These are phyloP conservation scores for Malassezia globosa DNA, from an alignment of 1,284 basidiomycete species.

Conservation along the genomic window DNA sequence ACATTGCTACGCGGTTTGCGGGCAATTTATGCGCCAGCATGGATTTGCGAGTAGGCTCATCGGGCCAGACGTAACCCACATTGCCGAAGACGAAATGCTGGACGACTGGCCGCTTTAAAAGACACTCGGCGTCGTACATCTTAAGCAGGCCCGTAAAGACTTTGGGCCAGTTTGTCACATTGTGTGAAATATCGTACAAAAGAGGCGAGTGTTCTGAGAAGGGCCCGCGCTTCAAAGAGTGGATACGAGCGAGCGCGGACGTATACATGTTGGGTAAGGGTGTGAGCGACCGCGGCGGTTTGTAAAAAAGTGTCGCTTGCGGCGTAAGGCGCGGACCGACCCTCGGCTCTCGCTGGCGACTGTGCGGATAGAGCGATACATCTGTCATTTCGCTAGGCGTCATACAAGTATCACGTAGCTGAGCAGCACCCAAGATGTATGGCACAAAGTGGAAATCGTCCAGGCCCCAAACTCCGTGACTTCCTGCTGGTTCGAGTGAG, in stretches of 20 bases:
- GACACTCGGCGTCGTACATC: constrained; percentile 95
- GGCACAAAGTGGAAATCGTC: constrained; percentile 82
- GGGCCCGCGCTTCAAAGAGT: constrained; percentile 29
- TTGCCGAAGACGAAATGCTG: constrained; percentile 78
- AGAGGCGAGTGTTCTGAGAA: constrained; percentile 55
- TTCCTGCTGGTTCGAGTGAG: constrained; percentile 51
- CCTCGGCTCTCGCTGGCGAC: neutral
- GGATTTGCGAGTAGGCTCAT: too few relatives aligned
- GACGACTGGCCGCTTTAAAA: constrained; percentile 88
- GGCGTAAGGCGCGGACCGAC: constrained; percentile 7
- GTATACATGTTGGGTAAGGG: constrained; percentile 40
- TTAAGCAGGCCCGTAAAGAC: constrained; percentile 80
- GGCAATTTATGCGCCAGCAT: too few relatives aligned
- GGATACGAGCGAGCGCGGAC: constrained; percentile 57
- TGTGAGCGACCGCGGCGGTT: neutral
- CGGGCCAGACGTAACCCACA: constrained; percentile 25
- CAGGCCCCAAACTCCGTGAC: constrained; percentile 74
- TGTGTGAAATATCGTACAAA: constrained; percentile 69
- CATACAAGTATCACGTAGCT: constrained; percentile 53
- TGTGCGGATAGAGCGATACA: constrained; percentile 3
- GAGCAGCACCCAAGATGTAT: constrained; percentile 83
- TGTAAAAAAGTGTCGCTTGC: neutral
- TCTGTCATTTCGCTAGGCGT: constrained; percentile 1
- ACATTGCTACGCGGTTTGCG: too few relatives aligned
- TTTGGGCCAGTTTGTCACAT: constrained; percentile 76